phyloP scores from a whole-genome alignment of 2,329 filamentous ascomycete genomes.

The Hyphodiscus sp. region DNA sequence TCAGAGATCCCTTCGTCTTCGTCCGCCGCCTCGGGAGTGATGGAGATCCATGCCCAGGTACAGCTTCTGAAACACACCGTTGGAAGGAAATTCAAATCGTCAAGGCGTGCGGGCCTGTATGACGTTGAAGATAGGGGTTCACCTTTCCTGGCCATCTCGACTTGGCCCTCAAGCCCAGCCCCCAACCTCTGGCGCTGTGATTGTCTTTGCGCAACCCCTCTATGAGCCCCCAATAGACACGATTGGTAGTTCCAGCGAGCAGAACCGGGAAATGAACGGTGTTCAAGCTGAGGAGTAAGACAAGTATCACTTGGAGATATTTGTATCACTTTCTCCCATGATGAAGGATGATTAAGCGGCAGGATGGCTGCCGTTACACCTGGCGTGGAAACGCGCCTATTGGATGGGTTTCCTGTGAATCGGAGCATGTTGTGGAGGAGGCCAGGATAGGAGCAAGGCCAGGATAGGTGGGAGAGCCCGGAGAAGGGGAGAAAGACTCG shows the following conservation, averaged over 20 bases:
- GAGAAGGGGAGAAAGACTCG: background rate
- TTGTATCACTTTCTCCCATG: background rate
- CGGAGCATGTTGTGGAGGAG: no score
- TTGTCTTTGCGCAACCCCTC: background rate
- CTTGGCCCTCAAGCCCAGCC: background rate
- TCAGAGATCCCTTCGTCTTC: no score
- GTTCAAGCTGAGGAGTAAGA: background rate
- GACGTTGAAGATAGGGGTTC: background rate
- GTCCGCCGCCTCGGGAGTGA: background rate
- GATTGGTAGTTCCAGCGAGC: background rate
- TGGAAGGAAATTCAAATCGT: background rate
- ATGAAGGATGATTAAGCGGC: background rate
- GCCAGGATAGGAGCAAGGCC: background rate
- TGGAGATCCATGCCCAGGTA: background rate
- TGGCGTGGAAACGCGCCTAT: background rate
- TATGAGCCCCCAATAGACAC: background rate
- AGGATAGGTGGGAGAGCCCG: background rate
- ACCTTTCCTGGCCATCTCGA: no score
- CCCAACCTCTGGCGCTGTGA: background rate
- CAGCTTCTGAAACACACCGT: background rate
- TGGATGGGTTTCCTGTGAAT: background rate
- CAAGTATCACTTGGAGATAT: background rate
- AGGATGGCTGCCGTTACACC: background rate
- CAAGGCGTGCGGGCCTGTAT: no score
- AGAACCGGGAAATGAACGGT: background rate